phyloP scores from a whole-genome alignment of 345 rosid species.

The Hibiscus mutabilis region DNA sequence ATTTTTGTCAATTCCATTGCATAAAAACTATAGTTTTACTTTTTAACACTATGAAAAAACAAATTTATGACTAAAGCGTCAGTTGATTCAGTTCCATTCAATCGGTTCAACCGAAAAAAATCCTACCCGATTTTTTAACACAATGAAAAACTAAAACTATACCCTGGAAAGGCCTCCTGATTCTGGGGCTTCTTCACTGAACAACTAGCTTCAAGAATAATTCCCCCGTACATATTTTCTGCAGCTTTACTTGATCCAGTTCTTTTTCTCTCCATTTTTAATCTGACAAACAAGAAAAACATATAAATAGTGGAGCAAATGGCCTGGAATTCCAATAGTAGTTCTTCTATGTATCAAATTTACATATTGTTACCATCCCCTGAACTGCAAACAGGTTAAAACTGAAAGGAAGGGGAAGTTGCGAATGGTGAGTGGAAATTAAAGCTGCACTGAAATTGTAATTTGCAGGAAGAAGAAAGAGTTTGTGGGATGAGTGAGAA shows the following conservation, averaged over 20 bases:
- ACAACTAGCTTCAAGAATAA: conserved; percentile 31
- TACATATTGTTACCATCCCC: not conserved
- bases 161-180: conserved; percentile 40
- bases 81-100: too few species aligned
- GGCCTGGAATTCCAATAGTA: not conserved
- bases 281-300: conserved; percentile 3
- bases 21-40: not conserved
- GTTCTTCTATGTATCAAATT: not conserved
- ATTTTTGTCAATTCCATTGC: not conserved
- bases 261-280: conserved; percentile 42
- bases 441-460: not conserved
- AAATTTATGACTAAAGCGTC: not conserved
- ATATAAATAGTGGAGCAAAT: not conserved
- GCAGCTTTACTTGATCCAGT: conserved; percentile 62
- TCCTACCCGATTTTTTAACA: not conserved
- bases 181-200: conserved; percentile 27
- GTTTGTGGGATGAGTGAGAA: too few species aligned
- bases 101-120: too few species aligned
- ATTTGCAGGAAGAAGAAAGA: not conserved
- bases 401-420: not conserved
- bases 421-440: not conserved
- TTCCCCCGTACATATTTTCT: conserved; percentile 41
- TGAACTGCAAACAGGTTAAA: not conserved
- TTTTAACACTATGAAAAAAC: not conserved
- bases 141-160: not conserved